phyloP scores from a whole-genome alignment of 352 stramenopile species.

The Globisporangium iwayamae region DNA sequence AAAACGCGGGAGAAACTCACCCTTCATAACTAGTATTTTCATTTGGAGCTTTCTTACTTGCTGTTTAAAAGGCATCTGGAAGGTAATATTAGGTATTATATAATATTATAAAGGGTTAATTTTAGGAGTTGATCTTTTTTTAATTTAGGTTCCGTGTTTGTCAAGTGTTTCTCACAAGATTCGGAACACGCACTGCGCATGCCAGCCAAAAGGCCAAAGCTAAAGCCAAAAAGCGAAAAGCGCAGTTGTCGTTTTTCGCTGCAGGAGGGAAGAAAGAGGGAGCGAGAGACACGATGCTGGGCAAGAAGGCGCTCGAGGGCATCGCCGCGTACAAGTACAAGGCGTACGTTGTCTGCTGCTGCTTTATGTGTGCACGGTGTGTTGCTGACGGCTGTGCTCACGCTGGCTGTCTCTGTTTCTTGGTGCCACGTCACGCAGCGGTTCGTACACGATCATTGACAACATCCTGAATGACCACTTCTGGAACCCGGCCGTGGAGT shows the following conservation, averaged over 20 bases:
- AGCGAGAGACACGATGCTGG: conserved; percentile 34
- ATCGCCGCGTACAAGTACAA: conserved; percentile 89
- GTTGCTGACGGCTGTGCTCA: background rate
- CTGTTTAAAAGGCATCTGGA: background rate
- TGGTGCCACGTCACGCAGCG: conserved; percentile 28
- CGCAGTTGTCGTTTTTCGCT: conserved; percentile 5
- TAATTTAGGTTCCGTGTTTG: background rate
- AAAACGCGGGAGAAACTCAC: conserved; percentile 7
- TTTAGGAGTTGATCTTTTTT: background rate
- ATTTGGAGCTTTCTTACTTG: background rate
- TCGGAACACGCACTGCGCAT: background rate
- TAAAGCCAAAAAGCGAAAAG: background rate
- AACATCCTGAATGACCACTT: conserved; percentile 82
- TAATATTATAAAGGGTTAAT: background rate
- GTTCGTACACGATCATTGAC: conserved; percentile 86
- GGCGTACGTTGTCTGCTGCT: conserved; percentile 41
- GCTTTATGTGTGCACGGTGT: background rate
- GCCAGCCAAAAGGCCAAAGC: background rate
- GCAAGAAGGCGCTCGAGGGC: conserved; percentile 73
- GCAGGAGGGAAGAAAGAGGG: background rate
- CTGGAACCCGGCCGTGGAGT: conserved; percentile 82
- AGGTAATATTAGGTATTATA: background rate
- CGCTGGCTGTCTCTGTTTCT: conserved; percentile 1
- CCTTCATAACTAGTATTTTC: background rate
- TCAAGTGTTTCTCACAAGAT: background rate